phyloP scores from a whole-genome alignment of 768 basidiomycete species.

The Cyclocybe aegerita region DNA sequence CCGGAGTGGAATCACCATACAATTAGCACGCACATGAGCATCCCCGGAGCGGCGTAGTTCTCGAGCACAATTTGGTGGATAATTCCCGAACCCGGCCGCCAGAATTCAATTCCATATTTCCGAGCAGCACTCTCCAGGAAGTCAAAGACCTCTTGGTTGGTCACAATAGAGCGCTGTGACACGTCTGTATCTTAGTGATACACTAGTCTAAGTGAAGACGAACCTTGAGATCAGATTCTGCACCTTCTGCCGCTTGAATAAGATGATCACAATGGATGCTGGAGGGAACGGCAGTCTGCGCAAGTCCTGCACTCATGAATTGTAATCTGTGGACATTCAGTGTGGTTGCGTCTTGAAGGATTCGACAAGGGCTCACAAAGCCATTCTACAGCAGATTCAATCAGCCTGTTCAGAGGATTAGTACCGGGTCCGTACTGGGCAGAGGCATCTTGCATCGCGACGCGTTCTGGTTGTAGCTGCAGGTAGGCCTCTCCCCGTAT shows the following conservation, averaged over 20 bases:
- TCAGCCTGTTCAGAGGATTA: slow-evolving; percentile 7
- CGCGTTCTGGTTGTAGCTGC: slow-evolving; percentile 87
- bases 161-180: slow-evolving; percentile 72
- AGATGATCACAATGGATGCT: slow-evolving; percentile 99
- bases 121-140: slow-evolving; percentile 90
- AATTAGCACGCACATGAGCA: slow-evolving; percentile 67
- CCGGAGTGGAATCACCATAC: neutral
- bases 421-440: slow-evolving; percentile 63
- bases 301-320: slow-evolving; percentile 95
- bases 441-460: slow-evolving; percentile 96
- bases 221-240: slow-evolving; percentile 82
- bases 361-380: slow-evolving; percentile 50
- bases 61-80: slow-evolving; percentile 99
- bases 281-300: slow-evolving; percentile 79
- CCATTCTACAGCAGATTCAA: slow-evolving; percentile 57
- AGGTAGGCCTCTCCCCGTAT: slow-evolving; percentile 88
- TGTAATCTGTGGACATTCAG: slow-evolving; percentile 59
- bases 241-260: slow-evolving; percentile 91
- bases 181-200: neutral
- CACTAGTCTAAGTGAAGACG: neutral
- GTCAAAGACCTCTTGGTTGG: slow-evolving; percentile 96
- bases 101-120: slow-evolving; percentile 97
- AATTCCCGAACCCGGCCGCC: slow-evolving; percentile 94
- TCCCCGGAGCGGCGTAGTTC: slow-evolving; percentile 94
- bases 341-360: neutral